Base-by-base conservation (phyloP, 1,139 yeast genomes). In the Blastobotrys malaysiensis region DNA sequence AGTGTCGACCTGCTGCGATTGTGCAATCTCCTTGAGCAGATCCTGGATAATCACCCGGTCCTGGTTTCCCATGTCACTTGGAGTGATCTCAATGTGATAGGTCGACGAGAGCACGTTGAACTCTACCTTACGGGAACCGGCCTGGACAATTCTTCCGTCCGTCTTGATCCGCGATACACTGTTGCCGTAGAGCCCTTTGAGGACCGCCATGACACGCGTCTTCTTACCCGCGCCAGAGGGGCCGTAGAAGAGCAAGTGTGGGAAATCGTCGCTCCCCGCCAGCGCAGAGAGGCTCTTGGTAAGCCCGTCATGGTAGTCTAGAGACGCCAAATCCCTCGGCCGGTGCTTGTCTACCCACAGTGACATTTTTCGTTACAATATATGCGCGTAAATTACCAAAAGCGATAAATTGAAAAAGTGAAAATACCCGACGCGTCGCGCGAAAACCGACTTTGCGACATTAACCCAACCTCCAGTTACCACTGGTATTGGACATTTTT, bases 171-270 rank as follows among this genome's bases (percentile, higher is more conserved):
- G 81, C 60, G 88, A 93, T 20, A 88, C 90, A 54, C 85, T 87
- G 3, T 85, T 71, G 0, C 98, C 98, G 66, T 85, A 93, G 52
- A 93, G 77, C 64, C 88, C 91, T 56, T 83, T 78, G 53, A 93
- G 73, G 2, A 95, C 78, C 9, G 96, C 84, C 71, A 90, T 80
- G 16, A 91, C 88, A 63, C 99, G 80, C 2, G 99, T 95, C 75
- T 93, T 95, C 70, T 93, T 93, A 57, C 99, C 99, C 16, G 96
- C 88, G 5, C 99, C 99, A 49, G 91, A 83, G 1, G 99, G 98
- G 0, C 99, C 99, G 68, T 91, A 91, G 9, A 93, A 81, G 45
- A 93, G 74, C 53, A 93, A 72, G 74, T 93, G 99, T 2, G 99
- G 99, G 67, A 93, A 86, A 68, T 95, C 98, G 1, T 91, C 93